These are phyloP conservation scores for Lentinula detonsa DNA, from an alignment of 768 basidiomycete genomes.

Conservation along the genomic window DNA sequence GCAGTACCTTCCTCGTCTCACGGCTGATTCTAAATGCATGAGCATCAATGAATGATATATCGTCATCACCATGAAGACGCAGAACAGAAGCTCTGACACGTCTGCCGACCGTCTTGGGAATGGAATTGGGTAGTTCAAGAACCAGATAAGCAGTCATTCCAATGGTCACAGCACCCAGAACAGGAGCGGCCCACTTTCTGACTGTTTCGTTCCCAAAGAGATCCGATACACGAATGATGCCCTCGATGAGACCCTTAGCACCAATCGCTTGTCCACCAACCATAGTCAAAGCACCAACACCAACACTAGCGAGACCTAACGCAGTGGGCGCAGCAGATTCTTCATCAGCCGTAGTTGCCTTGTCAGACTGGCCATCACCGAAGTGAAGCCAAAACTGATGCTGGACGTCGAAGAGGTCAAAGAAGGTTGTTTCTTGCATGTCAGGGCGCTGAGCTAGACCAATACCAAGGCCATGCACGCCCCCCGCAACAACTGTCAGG, in stretches of 20 bases:
- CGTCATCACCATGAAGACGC: conserved; percentile 37
- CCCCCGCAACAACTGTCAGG: conserved; percentile 65
- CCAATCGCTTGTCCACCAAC: conserved; percentile 81
- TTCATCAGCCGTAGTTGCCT: conserved; percentile 26
- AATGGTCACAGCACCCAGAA: conserved; percentile 69
- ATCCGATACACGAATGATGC: conserved; percentile 68
- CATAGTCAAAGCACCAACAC: conserved; percentile 85
- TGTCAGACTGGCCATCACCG: conserved; percentile 34
- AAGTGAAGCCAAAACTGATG: conserved; percentile 74
- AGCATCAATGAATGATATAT: conserved; percentile 55
- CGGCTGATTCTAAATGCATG: conserved; percentile 67
- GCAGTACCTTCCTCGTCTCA: conserved; percentile 91
- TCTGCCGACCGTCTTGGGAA: conserved; percentile 87
- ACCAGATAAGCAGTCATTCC: conserved; percentile 78
- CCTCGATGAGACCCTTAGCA: conserved; percentile 70
- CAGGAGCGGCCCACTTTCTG: conserved; percentile 83
- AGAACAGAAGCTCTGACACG: conserved; percentile 66
- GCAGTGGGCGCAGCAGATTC: conserved; percentile 46
- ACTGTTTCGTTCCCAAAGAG: conserved; percentile 74
- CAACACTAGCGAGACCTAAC: conserved; percentile 67
- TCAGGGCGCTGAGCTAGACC: conserved; percentile 75
- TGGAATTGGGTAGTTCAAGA: conserved; percentile 79
- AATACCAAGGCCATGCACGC: conserved; percentile 73
- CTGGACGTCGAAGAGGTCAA: conserved; percentile 83
- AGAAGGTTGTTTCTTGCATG: conserved; percentile 71